Base-by-base conservation (phyloP, 345 rosid species). In the Viola odorata region DNA sequence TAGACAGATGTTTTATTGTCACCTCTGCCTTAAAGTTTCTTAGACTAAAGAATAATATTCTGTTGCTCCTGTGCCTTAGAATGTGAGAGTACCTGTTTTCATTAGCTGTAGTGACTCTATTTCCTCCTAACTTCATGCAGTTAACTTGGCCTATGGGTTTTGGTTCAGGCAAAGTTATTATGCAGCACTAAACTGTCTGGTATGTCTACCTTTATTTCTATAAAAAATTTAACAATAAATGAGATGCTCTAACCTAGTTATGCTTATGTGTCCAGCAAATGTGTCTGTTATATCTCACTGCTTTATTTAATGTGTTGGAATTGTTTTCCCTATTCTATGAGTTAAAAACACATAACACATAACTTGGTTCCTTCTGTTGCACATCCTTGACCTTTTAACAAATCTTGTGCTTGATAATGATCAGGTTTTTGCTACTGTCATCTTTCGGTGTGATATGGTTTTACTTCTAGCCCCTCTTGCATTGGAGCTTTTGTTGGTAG, bases 371-470 rank as follows among this genome's bases (percentile, higher is more conserved):
- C 32, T 60, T 37, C 54, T 48, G n/a, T 45, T 6, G 38, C 45
- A 14, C 8, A 11, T 4, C 8, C 4, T 45, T 38, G 15, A 50
- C 65, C 57, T 65, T 69, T 62, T 79, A 37, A 69, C 37, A 47
- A 39, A 51, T 62, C 38, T 54, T 55, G 8, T 62, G 4, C 59
- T 74, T 42, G 63, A 64, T 58, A 37, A 45, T 76, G 42, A 58
- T 57, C 83, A 94, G 99, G 77, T 86, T 78, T 85, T 84, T 64
- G 77, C 84, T 45, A 78, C 95, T 54, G 45, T 80, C 12, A 71
- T 83, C 73, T 90, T 94, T 68, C 84, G 99, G 88, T 94, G 97
- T 64, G 97, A 90, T 75, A 73, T 75, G 55, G 61, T 94, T 76
- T 77, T 94, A 62, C 95, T 94, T 65, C 85, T 90, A 67, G 65